A percentile compares a stretch with the other conserved stretches of the same genome.
Conservation (phyloP, 108 stramenopile genomes). For the Nitzschia putrida region DNA sequence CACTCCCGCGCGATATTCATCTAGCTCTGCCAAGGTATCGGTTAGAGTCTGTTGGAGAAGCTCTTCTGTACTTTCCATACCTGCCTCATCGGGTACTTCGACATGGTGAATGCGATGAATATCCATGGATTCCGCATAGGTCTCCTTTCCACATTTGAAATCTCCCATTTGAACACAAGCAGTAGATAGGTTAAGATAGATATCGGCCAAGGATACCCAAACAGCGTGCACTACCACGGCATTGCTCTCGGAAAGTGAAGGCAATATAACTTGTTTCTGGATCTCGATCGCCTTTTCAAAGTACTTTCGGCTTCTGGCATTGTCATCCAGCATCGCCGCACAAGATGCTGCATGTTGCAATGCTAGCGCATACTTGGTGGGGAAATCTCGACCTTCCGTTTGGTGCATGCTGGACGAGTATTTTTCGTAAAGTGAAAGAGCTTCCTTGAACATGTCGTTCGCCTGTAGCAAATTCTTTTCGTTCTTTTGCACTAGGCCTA, state of each 20-base stretch:
- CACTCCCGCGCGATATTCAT: not conserved
- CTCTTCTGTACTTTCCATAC: not conserved
- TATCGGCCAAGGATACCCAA: conserved; percentile 10
- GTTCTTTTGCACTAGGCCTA: not conserved
- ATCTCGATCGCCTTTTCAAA: not conserved
- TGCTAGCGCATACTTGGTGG: not conserved
- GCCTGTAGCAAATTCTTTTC: not conserved
- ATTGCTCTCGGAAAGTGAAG: not conserved
- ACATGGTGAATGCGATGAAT: conserved; percentile 10
- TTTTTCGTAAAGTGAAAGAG: not conserved
- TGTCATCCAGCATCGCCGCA: not conserved
- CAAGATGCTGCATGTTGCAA: conserved; percentile 12
- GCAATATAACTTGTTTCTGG: not conserved
- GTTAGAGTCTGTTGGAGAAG: not conserved
- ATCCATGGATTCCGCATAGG: conserved; percentile 28
- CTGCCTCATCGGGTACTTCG: not conserved
- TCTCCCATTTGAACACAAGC: conserved; percentile 15
- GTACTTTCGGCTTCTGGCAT: not conserved
- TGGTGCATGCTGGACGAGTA: not conserved
- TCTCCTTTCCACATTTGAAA: conserved; percentile 13
- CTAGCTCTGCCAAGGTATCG: conserved; percentile 5
- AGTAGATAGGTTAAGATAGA: conserved; percentile 8
- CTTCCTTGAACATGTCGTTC: not conserved
- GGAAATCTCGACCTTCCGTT: not conserved
- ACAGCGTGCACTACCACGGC: not conserved